Base-by-base conservation (phyloP, 768 basidiomycete genomes). In the Mrakia frigida region DNA sequence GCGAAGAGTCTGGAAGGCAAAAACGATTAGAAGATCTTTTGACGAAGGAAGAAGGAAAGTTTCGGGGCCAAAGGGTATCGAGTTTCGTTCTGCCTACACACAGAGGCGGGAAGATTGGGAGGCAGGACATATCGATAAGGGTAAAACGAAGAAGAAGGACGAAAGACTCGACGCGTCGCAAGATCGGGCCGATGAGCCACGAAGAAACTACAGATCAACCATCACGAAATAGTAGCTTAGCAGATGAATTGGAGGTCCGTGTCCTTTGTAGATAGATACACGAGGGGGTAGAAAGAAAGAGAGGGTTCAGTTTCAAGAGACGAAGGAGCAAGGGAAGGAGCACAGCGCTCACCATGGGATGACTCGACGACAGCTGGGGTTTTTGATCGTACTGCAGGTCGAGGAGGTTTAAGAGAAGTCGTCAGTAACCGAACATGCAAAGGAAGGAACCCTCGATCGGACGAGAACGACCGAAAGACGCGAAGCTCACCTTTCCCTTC, bases 361-460 rank as follows among this genome's bases (percentile, higher is more conserved):
- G 83, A 80, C 80, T 80, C 9, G 83, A 80, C 11, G 81, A 80
- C 35, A 84, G 72, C 76, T 86, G 85, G 1, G 86, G 85, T 74
- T 85, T 84, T 80, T 86, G 85, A 25, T 79, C 77, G 79, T 85
- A 86, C 79, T 84, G 83, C 23, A 79, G 81, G 35, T 74, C 76
- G 28, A 86, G 78, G 74, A 84, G 70, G 56, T 5, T 3, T 81
- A 83, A 65, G 68, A 75, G 11, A 69, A 50, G 68, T 69, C n/a
- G 25, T 41, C 39, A 25, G 11, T 3, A 56, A 16, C 37, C 5
- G n/a, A n/a, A n/a, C n/a, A n/a, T n/a, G n/a, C 28, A 70, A 82
- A 80, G 21, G 56, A 37, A 6, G 18, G 35, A 41, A 25, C 10
- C 14, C 25, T 4, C 35, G 53, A 43, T 43, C 43, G 43, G 43